Evolutionary conservation across 192 early-diverging fungal genomes (phyloP), one percentile per base, ranked within the genome.

Genomic region (Fimicolochytrium jonesii): DNA sequence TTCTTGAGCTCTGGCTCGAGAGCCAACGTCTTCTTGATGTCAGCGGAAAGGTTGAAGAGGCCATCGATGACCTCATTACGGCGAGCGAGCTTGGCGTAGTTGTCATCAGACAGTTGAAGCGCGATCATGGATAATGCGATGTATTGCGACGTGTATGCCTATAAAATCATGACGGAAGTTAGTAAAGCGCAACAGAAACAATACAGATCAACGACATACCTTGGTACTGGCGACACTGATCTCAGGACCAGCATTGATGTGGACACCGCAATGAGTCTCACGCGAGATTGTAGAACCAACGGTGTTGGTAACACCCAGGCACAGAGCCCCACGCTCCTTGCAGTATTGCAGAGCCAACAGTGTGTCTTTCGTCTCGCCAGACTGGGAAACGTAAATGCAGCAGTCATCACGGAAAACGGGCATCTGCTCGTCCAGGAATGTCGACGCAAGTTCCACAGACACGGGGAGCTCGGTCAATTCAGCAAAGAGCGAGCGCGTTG

Each of bases 241-340:
- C 61, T 85, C 83, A 35, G 78, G 81, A 43, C 83, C 83, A 50
- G 83, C 83, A 47, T 85, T 85, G 65, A 84, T 81, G 69, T 85
- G 83, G 10, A 85, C 83, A 54, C 83, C 83, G 45, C 83, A 85
- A 64, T 84, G 81, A 32, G 83, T 85, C 48, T 85, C 83, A 35
- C 83, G 66, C 1, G 78, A 81, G 53, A 85, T 85, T 18, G 81
- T 78, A 26, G 68, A 72, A 6, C 83, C 83, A 33, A 85, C 83
- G 33, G 81, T 85, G 77, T 85, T 85, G 50, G 81, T 84, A 15
- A 85, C 75, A 50, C 83, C 83, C 30, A 85, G 47, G 66, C 83
- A 85, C 20, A 85, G 76, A 5, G 83, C 83, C 39, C 83, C 83
- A 44, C 81, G 73, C 54, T 84, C 83, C 62, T 77, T 75, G 71